These are phyloP conservation scores for Babesia gibsoni DNA, from an alignment of 169 alveolate genomes.

Conservation along the genomic window DNA sequence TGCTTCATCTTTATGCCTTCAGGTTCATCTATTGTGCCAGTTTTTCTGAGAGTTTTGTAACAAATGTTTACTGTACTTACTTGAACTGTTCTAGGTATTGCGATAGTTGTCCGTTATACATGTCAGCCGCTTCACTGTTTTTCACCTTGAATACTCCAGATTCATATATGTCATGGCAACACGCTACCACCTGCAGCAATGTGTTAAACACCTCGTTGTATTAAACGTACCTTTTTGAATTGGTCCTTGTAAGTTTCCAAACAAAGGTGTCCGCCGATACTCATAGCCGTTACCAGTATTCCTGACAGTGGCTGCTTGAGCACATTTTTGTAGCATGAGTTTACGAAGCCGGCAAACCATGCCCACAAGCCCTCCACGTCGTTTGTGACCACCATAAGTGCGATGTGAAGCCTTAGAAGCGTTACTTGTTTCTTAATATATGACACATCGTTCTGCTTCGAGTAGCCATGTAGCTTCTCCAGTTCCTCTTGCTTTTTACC, in stretches of 20 bases:
- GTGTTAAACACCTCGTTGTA: background rate
- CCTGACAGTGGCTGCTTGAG: conserved; percentile 38
- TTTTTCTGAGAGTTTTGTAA: background rate
- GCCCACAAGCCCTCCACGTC: conserved; percentile 37
- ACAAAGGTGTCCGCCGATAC: conserved; percentile 10
- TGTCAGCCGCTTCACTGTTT: conserved; percentile 15
- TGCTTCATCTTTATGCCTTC: conserved; percentile 51
- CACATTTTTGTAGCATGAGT: conserved; percentile 34
- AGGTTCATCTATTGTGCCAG: conserved; percentile 19
- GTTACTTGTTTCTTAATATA: conserved; percentile 14
- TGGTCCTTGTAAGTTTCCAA: conserved; percentile 27
- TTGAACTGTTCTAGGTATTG: conserved; percentile 34
- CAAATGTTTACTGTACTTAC: background rate
- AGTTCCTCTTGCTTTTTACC: conserved; percentile 4
- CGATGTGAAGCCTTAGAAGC: conserved; percentile 32
- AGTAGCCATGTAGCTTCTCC: conserved; percentile 10
- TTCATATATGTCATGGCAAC: conserved; percentile 5
- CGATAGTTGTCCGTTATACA: conserved; percentile 46
- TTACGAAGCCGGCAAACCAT: conserved; percentile 43
- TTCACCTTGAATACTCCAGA: conserved; percentile 4
- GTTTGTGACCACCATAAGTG: conserved; percentile 37
- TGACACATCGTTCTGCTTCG: background rate
- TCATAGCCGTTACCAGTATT: conserved; percentile 29
- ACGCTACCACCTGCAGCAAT: background rate
- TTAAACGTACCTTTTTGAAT: conserved; percentile 44